These are phyloP conservation scores for Neurospora sp. DNA, from an alignment of 495 filamentous ascomycete species.

Conservation along the genomic window DNA sequence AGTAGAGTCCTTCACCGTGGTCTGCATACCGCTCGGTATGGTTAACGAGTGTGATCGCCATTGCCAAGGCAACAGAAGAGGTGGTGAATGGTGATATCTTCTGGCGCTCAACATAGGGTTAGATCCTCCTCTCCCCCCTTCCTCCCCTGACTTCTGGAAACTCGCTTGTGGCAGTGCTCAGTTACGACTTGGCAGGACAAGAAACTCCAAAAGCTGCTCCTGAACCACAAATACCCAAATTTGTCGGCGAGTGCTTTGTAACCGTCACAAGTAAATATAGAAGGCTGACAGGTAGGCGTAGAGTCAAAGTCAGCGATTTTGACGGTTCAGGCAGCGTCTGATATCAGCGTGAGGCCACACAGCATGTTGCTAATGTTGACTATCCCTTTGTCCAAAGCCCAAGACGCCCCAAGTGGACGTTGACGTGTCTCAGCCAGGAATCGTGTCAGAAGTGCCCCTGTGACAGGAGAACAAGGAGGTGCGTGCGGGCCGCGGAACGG, in stretches of 20 bases:
- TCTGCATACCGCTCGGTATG: neutral
- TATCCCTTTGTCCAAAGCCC: neutral
- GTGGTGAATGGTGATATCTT: neutral
- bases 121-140: neutral
- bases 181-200: neutral
- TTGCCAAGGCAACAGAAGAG: neutral
- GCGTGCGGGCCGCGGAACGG: too few relatives aligned
- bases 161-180: neutral
- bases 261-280: neutral
- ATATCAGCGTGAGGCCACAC: neutral
- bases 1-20: neutral
- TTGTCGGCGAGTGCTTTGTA: neutral
- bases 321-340: neutral
- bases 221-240: neutral
- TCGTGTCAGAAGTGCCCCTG: neutral
- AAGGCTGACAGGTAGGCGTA: neutral
- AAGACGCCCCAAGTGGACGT: neutral
- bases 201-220: neutral
- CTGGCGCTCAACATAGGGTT: neutral
- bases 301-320: neutral
- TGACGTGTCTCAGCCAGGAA: neutral
- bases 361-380: neutral
- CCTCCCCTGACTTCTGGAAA: neutral
- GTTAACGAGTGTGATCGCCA: neutral
- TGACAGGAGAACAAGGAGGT: neutral